Percentiles rank a stretch among this genome's conserved stretches.
Evolutionary conservation across 192 early-diverging fungal genomes (phyloP).

Genomic region (Rhizoclosmatium sp.): DNA sequence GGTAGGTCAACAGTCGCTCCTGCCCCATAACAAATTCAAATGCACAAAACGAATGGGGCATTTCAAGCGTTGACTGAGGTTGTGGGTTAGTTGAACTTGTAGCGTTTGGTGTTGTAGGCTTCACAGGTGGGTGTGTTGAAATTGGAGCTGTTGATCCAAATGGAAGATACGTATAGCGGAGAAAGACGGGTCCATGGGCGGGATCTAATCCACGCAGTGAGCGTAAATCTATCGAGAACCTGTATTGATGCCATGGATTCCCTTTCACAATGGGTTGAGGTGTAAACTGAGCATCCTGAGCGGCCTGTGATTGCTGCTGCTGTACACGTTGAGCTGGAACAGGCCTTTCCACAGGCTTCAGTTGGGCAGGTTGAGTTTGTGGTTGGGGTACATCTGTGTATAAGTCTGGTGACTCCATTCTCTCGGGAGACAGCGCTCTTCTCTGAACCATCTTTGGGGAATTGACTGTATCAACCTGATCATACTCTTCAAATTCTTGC

Average conservation of each 20-base stretch:
- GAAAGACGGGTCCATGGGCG: slow-evolving; percentile 36
- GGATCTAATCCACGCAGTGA: slow-evolving; percentile 32
- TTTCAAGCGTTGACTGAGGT: slow-evolving; percentile 34
- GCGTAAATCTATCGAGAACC: slow-evolving; percentile 62
- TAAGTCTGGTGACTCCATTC: not conserved
- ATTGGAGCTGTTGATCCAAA: slow-evolving; percentile 58
- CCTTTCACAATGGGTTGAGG: not conserved
- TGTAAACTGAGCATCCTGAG: not conserved
- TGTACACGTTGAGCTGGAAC: not conserved
- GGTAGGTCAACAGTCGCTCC: slow-evolving; percentile 47
- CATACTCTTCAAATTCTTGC: slow-evolving; percentile 17
- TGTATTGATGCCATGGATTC: slow-evolving; percentile 59
- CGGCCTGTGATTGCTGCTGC: not conserved
- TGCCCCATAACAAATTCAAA: slow-evolving; percentile 65
- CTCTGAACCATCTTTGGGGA: not conserved
- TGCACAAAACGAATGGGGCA: slow-evolving; percentile 56
- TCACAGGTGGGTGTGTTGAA: slow-evolving; percentile 51
- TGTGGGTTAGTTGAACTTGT: not conserved
- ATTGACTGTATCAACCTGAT: not conserved
- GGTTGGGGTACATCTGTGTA: not conserved
- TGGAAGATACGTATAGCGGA: slow-evolving; percentile 56
- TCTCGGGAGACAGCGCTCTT: not conserved
- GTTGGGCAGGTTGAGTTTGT: not conserved
- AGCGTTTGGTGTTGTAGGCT: not conserved
- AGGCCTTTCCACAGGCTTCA: not conserved